Conservation (phyloP, 768 basidiomycete genomes). For the Leccinum rimulosum region DNA sequence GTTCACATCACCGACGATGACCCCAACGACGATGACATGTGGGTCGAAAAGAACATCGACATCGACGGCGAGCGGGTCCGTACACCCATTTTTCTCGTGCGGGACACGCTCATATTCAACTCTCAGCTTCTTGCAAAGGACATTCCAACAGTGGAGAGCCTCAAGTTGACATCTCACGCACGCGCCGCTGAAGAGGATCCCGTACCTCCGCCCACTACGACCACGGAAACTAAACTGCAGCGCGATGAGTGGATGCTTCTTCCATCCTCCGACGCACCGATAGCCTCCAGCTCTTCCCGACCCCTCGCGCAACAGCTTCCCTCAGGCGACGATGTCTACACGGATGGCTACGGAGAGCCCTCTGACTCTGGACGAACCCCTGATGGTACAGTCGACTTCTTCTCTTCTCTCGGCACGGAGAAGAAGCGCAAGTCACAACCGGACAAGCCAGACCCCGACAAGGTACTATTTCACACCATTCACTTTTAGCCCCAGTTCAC, state of each 20-base stretch:
- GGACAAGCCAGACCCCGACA: conserved; percentile 66
- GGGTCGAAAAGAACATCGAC: conserved; percentile 87
- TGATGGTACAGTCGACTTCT: conserved; percentile 78
- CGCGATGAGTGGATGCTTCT: conserved; percentile 91
- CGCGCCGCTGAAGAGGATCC: conserved; percentile 43
- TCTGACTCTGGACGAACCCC: conserved; percentile 44
- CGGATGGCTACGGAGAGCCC: conserved; percentile 63
- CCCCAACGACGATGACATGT: conserved; percentile 69
- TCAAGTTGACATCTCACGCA: conserved; percentile 66
- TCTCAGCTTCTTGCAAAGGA: conserved; percentile 60
- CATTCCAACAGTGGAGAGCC: conserved; percentile 73
- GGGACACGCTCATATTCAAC: conserved; percentile 6
- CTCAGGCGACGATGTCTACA: conserved; percentile 48
- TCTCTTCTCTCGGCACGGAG: conserved; percentile 82
- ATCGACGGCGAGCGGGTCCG: conserved; percentile 73
- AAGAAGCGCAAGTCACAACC: conserved; percentile 61
- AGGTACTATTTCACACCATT: conserved; percentile 40
- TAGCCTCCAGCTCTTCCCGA: conserved; percentile 33
- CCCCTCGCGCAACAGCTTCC: conserved; percentile 29
- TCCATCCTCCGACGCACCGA: conserved; percentile 27
- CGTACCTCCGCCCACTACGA: conserved; percentile 43
- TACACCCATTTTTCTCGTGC: conserved; percentile 6
- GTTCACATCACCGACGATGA: conserved; percentile 64
- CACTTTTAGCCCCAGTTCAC: conserved; percentile 4
- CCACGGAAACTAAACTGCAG: conserved; percentile 49